These are phyloP conservation scores for Mycena belliarum DNA, from an alignment of 768 basidiomycete genomes.

Conservation along the genomic window DNA sequence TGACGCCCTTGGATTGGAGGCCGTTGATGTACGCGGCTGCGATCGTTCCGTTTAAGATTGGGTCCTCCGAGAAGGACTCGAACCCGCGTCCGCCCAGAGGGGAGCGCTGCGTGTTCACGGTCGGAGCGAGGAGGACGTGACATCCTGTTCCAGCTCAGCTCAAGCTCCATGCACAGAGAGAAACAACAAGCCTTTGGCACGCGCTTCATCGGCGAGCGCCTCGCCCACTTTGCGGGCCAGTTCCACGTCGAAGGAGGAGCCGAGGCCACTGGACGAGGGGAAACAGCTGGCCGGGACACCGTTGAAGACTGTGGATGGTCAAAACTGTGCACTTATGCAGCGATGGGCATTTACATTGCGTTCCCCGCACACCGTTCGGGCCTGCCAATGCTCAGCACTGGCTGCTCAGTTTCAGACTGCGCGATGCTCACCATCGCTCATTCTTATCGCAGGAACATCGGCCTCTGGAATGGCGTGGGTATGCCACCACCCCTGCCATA, in stretches of 20 bases:
- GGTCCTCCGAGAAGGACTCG: conserved; percentile 68
- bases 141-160: conserved; percentile 28
- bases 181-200: conserved; percentile 41
- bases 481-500: conserved; percentile 47
- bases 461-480: conserved; percentile 42
- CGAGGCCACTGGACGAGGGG: conserved; percentile 57
- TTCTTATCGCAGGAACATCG: conserved; percentile 42
- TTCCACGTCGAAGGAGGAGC: conserved; percentile 55
- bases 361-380: conserved; percentile 52
- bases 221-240: conserved; percentile 48
- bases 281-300: conserved; percentile 58
- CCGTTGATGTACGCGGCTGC: conserved; percentile 66
- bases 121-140: conserved; percentile 60
- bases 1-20: conserved; percentile 56
- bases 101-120: conserved; percentile 65
- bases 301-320: conserved; percentile 45
- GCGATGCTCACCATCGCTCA: conserved; percentile 44
- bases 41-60: conserved; percentile 53
- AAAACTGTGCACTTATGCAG: conserved; percentile 42
- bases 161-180: not conserved
- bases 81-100: conserved; percentile 58
- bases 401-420: not conserved
- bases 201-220: conserved; percentile 54
- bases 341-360: conserved; percentile 44
- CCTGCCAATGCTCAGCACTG: conserved; percentile 27